These are phyloP conservation scores for Kwoniella shandongensis DNA, from an alignment of 768 basidiomycete genomes.

Conservation along the genomic window DNA sequence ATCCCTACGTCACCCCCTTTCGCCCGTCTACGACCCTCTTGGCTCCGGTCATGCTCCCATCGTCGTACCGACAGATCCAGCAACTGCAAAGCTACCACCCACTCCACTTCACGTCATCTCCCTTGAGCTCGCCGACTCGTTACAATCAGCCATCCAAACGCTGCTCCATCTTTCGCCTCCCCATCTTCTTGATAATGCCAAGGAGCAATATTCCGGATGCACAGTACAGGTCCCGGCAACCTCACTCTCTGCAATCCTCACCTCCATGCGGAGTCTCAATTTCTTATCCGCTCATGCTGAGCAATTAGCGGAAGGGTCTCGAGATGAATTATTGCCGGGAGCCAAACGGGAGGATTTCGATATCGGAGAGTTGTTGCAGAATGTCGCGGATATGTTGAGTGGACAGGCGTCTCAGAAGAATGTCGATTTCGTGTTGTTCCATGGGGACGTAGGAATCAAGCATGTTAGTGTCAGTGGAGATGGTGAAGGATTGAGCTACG, in stretches of 20 bases:
- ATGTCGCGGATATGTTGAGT: conserved; percentile 80
- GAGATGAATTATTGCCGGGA: conserved; percentile 8
- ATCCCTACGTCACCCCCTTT: conserved; percentile 66
- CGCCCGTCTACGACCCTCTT: conserved; percentile 21
- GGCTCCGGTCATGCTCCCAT: conserved; percentile 20
- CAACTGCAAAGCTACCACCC: conserved; percentile 9
- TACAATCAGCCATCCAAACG: conserved; percentile 87
- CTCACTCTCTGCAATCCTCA: conserved; percentile 82
- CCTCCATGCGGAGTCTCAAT: conserved; percentile 89
- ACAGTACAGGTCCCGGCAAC: conserved; percentile 82
- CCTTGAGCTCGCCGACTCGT: conserved; percentile 82
- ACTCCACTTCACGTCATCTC: conserved; percentile 59
- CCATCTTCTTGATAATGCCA: conserved; percentile 86
- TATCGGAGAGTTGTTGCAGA: conserved; percentile 85
- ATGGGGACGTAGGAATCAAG: conserved; percentile 83
- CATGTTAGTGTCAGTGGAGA: conserved; percentile 81
- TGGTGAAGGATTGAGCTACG: conserved; percentile 77
- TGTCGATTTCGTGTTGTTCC: conserved; percentile 88
- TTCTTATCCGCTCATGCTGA: conserved; percentile 73
- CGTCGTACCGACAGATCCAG: conserved; percentile 10
- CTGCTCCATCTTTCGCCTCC: conserved; percentile 85
- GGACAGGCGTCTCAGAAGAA: conserved; percentile 77
- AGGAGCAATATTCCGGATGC: conserved; percentile 89
- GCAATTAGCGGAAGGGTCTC: conserved; percentile 16
- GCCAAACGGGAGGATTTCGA: conserved; percentile 70